These are phyloP conservation scores for Starmerella cellae DNA, from an alignment of 805 yeast genomes.

Conservation along the genomic window DNA sequence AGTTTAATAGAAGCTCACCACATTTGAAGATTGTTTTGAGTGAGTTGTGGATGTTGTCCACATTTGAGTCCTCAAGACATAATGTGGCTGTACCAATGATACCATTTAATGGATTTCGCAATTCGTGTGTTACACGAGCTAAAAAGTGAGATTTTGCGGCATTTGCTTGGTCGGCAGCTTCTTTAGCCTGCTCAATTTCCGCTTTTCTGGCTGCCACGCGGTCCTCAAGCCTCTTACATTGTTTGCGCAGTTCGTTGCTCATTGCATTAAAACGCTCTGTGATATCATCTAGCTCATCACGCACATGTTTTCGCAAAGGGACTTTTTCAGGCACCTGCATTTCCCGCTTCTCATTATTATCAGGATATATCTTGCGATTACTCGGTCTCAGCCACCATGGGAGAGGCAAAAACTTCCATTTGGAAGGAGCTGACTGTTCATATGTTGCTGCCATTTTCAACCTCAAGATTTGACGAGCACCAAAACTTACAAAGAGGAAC, in stretches of 20 bases:
- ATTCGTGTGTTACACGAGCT: conserved; percentile 86
- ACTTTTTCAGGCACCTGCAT: conserved; percentile 20
- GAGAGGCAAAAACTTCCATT: conserved; percentile 13
- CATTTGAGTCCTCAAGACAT: conserved; percentile 69
- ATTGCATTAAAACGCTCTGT: conserved; percentile 86
- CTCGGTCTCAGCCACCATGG: conserved; percentile 18
- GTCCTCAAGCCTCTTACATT: conserved; percentile 74
- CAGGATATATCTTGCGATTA: neutral
- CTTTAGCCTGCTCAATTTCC: conserved; percentile 71
- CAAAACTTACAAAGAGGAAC: conserved; percentile 18
- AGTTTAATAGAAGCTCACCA: conserved; percentile 79
- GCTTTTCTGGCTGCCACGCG: conserved; percentile 75
- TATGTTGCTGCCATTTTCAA: conserved; percentile 22
- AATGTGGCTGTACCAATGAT: conserved; percentile 92
- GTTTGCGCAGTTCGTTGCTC: conserved; percentile 79
- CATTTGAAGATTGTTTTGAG: conserved; percentile 74
- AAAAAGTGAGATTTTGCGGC: conserved; percentile 91
- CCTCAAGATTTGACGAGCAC: conserved; percentile 20
- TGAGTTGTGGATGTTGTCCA: conserved; percentile 51
- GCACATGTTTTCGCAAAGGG: conserved; percentile 19
- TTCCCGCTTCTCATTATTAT: conserved; percentile 5
- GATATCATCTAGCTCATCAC: conserved; percentile 76
- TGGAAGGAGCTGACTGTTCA: conserved; percentile 15
- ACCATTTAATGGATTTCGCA: conserved; percentile 92
- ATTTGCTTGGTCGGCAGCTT: conserved; percentile 79